Percentiles rank a stretch among this genome's conserved stretches.
Conservation (phyloP, 768 basidiomycete species). For the Neoboletus magnificus region DNA sequence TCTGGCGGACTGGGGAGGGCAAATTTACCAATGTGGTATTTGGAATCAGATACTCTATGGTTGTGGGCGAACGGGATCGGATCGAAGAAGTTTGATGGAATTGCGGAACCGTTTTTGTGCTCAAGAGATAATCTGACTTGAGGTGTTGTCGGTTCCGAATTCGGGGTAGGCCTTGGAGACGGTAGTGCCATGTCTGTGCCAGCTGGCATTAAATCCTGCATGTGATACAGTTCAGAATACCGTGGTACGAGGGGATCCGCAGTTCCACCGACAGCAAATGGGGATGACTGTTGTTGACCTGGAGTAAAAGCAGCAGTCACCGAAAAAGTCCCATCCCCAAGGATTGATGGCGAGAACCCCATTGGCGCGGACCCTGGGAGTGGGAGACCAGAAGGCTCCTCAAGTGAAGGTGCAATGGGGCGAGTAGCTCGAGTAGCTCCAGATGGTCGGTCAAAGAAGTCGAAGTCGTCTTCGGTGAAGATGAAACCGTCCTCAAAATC, state of each 20-base stretch:
- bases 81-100: constrained; percentile 48
- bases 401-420: constrained; percentile 15
- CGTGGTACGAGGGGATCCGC: constrained; percentile 21
- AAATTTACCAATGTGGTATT: constrained; percentile 75
- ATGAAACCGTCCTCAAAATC: constrained; percentile 59
- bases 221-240: constrained; percentile 19
- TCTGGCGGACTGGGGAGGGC: constrained; percentile 61
- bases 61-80: constrained; percentile 70
- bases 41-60: constrained; percentile 64
- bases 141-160: constrained; percentile 52
- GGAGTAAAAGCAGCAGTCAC: constrained; percentile 19
- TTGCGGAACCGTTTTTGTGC: constrained; percentile 14
- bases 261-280: constrained; percentile 29
- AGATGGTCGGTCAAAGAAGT: constrained; percentile 72
- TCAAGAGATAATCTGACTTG: constrained; percentile 44
- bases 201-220: constrained; percentile 27
- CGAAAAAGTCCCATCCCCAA: constrained; percentile 29
- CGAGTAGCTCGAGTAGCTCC: constrained; percentile 21
- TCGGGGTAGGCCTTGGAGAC: constrained; percentile 51
- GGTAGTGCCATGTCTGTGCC: constrained; percentile 45
- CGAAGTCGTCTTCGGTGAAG: constrained; percentile 82
- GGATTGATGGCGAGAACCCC: constrained; percentile 33
- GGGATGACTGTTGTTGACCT: constrained; percentile 27
- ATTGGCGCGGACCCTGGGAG: constrained; percentile 34
- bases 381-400: constrained; percentile 26